These are phyloP conservation scores for Sordariomycetes sp. DNA, from an alignment of 2,329 filamentous ascomycete species.

Conservation along the genomic window DNA sequence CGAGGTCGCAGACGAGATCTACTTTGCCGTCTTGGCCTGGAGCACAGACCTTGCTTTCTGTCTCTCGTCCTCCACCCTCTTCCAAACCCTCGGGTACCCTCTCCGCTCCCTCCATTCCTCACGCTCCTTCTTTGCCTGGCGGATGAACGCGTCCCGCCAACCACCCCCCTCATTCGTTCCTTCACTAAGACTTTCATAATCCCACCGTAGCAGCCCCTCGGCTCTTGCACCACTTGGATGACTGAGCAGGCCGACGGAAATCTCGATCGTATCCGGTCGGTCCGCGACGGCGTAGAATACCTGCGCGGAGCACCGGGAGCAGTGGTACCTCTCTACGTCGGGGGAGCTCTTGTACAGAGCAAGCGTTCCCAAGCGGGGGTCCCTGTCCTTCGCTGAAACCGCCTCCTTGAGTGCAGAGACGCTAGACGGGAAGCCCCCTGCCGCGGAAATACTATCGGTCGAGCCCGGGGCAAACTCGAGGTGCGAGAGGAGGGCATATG, in stretches of 20 bases:
- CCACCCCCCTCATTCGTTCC: constrained; percentile 21
- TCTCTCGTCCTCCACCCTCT: neutral
- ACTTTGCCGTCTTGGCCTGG: no score
- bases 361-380: constrained; percentile 26
- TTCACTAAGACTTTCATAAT: constrained; percentile 17
- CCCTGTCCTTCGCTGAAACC: constrained; percentile 14
- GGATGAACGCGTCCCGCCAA: constrained; percentile 23
- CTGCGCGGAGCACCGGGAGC: constrained; percentile 28
- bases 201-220: constrained; percentile 28
- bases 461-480: constrained; percentile 15
- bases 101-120: constrained; percentile 18
- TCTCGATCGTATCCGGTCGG: constrained; percentile 23
- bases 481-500: constrained; percentile 23
- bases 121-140: constrained; percentile 16
- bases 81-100: neutral
- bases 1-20: no score
- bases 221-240: constrained; percentile 28
- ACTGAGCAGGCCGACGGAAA: constrained; percentile 30
- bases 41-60: neutral
- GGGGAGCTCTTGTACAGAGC: constrained; percentile 26
- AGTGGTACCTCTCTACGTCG: constrained; percentile 33
- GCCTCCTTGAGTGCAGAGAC: constrained; percentile 17
- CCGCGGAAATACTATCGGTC: neutral
- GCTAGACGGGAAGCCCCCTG: constrained; percentile 7
- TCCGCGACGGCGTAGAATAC: constrained; percentile 29